phyloP scores from a whole-genome alignment of 2,329 filamentous ascomycete species.

The Aspergillus persii region DNA sequence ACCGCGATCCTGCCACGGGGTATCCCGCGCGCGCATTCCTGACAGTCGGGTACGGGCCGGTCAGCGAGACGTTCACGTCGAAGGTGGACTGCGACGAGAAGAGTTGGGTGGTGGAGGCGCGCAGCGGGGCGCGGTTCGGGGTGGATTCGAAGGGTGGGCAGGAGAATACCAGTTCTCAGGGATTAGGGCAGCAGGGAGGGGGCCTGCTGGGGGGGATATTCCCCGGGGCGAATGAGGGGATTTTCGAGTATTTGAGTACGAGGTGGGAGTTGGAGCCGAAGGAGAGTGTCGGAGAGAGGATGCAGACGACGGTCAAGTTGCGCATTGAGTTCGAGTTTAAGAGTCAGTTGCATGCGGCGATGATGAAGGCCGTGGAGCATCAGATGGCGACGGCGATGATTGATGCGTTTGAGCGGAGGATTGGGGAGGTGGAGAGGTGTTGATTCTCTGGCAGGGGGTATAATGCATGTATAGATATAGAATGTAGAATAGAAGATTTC shows the following conservation, averaged over 20 bases:
- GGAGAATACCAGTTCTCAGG: no score
- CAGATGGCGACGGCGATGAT: slow-evolving; percentile 88
- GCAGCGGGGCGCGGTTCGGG: slow-evolving; percentile 41
- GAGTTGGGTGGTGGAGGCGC: slow-evolving; percentile 68
- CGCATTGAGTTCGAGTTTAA: slow-evolving; percentile 78
- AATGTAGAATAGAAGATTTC: slow-evolving; percentile 20
- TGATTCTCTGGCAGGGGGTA: background rate
- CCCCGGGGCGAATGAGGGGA: slow-evolving; percentile 46
- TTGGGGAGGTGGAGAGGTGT: slow-evolving; percentile 54
- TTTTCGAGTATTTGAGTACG: slow-evolving; percentile 47
- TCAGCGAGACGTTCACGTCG: slow-evolving; percentile 81
- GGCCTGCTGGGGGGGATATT: slow-evolving; percentile 53
- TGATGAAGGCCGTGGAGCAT: slow-evolving; percentile 78
- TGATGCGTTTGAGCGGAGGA: slow-evolving; percentile 83
- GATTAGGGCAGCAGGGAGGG: background rate
- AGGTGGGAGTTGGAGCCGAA: slow-evolving; percentile 44
- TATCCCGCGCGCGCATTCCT: slow-evolving; percentile 72
- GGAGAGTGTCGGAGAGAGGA: slow-evolving; percentile 32
- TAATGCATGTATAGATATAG: slow-evolving; percentile 10
- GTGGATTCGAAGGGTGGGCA: slow-evolving; percentile 57
- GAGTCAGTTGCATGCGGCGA: slow-evolving; percentile 80
- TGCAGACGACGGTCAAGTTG: slow-evolving; percentile 69
- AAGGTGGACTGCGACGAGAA: slow-evolving; percentile 74
- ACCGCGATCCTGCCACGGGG: slow-evolving; percentile 57
- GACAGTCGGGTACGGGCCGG: slow-evolving; percentile 77